Conservation (phyloP, 495 filamentous ascomycete genomes). For the Aspergillus avenaceus region DNA sequence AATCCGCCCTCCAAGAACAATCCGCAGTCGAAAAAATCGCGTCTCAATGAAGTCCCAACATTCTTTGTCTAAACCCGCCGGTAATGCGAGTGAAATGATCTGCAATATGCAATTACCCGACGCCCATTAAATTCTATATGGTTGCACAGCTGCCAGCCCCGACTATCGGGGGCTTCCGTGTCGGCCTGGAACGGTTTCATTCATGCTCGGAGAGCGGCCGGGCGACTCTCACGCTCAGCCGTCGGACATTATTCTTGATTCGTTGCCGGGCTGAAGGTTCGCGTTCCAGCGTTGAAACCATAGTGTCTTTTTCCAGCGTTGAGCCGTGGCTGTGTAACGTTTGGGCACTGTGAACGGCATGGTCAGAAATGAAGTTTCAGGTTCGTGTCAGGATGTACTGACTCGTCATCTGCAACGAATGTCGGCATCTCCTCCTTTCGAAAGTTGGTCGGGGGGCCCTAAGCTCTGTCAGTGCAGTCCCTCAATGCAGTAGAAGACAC, state of each 20-base stretch:
- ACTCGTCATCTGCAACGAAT: conserved; percentile 44
- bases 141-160: background rate
- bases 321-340: conserved; percentile 33
- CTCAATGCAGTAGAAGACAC: background rate
- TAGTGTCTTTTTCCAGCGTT: conserved; percentile 29
- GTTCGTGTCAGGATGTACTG: conserved; percentile 20
- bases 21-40: conserved; percentile 25
- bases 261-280: conserved; percentile 28
- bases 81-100: background rate
- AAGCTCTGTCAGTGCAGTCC: background rate
- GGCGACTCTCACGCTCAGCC: conserved; percentile 28
- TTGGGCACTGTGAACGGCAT: conserved; percentile 31
- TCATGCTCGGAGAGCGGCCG: conserved; percentile 19
- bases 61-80: conserved; percentile 37
- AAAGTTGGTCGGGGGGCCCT: conserved; percentile 45
- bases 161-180: background rate
- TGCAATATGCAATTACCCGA: background rate
- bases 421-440: conserved; percentile 41
- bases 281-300: conserved; percentile 22
- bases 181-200: background rate
- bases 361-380: conserved; percentile 27
- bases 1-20: conserved; percentile 12
- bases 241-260: conserved; percentile 29
- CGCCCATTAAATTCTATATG: background rate
- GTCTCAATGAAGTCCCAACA: conserved; percentile 43